Percentiles rank a stretch among this genome's conserved stretches.
Conservation (phyloP, 83 land plant species). For the Diphasiastrum complanatum region DNA sequence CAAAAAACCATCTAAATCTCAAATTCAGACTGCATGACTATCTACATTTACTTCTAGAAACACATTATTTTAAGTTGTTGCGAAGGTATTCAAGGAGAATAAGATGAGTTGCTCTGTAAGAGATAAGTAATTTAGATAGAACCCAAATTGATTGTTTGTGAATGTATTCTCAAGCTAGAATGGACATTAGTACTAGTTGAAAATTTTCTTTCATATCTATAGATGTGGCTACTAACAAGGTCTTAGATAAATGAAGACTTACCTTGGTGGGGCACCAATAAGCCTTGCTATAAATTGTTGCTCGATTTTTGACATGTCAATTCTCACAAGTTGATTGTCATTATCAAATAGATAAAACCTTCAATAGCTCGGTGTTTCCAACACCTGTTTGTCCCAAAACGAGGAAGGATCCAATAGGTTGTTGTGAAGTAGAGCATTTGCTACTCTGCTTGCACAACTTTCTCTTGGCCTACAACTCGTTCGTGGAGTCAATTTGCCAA, state of each 20-base stretch:
- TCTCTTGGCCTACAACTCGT: too few species aligned
- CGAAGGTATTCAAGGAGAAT: background rate
- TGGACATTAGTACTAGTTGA: too few species aligned
- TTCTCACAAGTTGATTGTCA: constrained; percentile 56
- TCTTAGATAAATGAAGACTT: constrained; percentile 6
- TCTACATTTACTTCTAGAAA: too few species aligned
- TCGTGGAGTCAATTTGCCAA: too few species aligned
- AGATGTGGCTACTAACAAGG: background rate
- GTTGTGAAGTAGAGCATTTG: too few species aligned
- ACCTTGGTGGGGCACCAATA: constrained; percentile 84
- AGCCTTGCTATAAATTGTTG: constrained; percentile 70
- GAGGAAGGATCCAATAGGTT: constrained; percentile 89
- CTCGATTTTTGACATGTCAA: constrained; percentile 88
- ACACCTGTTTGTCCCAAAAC: constrained; percentile 86
- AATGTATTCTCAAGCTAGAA: too few species aligned
- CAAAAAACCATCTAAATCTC: too few species aligned
- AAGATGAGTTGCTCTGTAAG: background rate
- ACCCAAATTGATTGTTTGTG: too few species aligned
- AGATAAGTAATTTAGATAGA: background rate
- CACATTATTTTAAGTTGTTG: too few species aligned
- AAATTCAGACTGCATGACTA: too few species aligned
- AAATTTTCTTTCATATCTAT: too few species aligned
- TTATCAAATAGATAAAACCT: constrained; percentile 82
- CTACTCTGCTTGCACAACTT: too few species aligned
- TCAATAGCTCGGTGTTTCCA: constrained; percentile 78